A percentile compares a stretch with the other conserved stretches of the same genome.
Conservation (phyloP, 768 basidiomycete species). For the Lyophyllum atratum region DNA sequence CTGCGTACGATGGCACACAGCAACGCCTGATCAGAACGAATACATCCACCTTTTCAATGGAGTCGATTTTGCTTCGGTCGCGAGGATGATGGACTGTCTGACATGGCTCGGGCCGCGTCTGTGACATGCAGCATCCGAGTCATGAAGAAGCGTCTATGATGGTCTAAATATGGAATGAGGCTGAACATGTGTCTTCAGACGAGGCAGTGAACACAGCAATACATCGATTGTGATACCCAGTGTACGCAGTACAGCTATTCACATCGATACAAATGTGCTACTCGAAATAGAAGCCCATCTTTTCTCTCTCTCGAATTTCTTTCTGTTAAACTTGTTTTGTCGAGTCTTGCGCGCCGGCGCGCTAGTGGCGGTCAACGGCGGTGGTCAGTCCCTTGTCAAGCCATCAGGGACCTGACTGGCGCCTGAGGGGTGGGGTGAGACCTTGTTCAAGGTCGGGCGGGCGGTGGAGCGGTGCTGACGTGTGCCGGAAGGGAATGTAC, state of each 20-base stretch:
- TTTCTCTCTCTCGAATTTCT: not conserved
- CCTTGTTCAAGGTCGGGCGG: constrained; percentile 5
- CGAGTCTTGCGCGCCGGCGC: not conserved
- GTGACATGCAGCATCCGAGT: not conserved
- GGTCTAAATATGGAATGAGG: not conserved
- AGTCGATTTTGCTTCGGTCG: too few species aligned
- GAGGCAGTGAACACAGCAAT: not conserved
- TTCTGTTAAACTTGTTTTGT: not conserved
- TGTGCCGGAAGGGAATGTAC: not conserved
- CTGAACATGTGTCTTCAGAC: not conserved
- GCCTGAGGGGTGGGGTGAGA: not conserved
- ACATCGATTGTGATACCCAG: not conserved
- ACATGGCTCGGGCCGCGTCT: too few species aligned
- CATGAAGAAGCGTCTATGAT: not conserved
- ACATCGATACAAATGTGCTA: not conserved
- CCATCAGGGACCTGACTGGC: not conserved
- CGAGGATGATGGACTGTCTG: too few species aligned
- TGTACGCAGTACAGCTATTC: not conserved
- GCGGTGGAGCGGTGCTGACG: not conserved
- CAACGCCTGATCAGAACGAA: too few species aligned
- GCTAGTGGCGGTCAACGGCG: not conserved
- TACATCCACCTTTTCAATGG: too few species aligned
- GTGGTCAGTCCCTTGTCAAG: not conserved
- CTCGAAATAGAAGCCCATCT: not conserved
- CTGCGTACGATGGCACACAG: too few species aligned